phyloP scores from a whole-genome alignment of 805 yeast species.

The Nakazawaea laoshanensis region DNA sequence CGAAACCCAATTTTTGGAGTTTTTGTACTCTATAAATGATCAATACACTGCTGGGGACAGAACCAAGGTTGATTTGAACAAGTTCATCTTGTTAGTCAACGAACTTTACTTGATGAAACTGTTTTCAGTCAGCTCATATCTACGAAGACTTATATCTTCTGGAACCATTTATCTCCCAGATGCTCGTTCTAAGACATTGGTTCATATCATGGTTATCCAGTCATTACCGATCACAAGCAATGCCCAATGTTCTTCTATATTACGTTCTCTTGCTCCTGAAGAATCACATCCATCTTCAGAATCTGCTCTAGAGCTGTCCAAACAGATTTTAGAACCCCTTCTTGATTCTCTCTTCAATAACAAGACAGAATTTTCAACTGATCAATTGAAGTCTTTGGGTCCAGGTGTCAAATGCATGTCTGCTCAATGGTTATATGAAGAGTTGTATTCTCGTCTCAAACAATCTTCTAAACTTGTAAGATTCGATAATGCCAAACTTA shows the following conservation, averaged over 20 bases:
- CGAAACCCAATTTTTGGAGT: slow-evolving; percentile 22
- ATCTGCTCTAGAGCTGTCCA: too few relatives aligned
- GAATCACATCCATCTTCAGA: too few relatives aligned
- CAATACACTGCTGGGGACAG: not conserved
- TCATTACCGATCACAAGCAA: slow-evolving; percentile 48
- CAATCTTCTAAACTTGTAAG: too few relatives aligned
- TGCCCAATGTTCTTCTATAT: slow-evolving; percentile 17
- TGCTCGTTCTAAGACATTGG: slow-evolving; percentile 38
- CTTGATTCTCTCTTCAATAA: too few relatives aligned
- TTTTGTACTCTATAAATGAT: slow-evolving; percentile 18
- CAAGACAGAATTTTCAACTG: too few relatives aligned
- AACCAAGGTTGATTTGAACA: slow-evolving; percentile 14
- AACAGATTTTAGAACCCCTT: too few relatives aligned
- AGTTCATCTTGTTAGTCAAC: slow-evolving; percentile 38
- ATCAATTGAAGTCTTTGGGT: too few relatives aligned
- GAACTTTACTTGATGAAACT: slow-evolving; percentile 40
- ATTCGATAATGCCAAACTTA: too few relatives aligned
- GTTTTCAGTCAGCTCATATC: slow-evolving; percentile 54
- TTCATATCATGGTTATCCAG: slow-evolving; percentile 48
- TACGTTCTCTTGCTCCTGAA: too few relatives aligned
- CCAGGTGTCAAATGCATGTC: too few relatives aligned
- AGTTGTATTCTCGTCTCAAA: too few relatives aligned
- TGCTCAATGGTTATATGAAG: too few relatives aligned
- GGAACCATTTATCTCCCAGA: slow-evolving; percentile 65
- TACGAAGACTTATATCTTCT: slow-evolving; percentile 75